These are phyloP conservation scores for Fusarium sp. DNA, from an alignment of 2,329 filamentous ascomycete species.

Conservation along the genomic window DNA sequence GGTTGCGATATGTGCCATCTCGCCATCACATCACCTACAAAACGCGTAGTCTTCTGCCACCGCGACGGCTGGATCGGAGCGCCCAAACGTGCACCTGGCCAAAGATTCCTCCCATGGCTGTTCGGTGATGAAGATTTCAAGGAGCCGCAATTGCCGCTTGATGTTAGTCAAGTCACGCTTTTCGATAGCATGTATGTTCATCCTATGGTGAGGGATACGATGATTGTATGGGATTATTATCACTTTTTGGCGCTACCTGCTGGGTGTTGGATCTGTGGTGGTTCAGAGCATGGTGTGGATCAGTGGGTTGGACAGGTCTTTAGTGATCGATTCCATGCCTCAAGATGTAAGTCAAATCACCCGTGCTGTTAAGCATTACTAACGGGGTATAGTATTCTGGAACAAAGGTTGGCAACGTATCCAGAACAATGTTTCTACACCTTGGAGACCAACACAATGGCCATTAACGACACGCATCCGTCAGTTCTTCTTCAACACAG, in stretches of 20 bases:
- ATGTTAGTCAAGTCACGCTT: constrained; percentile 19
- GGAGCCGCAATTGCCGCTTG: neutral
- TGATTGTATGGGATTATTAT: constrained; percentile 30
- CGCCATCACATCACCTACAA: constrained; percentile 2
- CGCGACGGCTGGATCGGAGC: constrained; percentile 10
- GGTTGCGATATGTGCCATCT: constrained; percentile 5
- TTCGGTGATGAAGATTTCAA: neutral
- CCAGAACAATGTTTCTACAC: neutral
- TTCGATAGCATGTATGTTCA: constrained; percentile 32
- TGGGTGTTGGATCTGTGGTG: neutral
- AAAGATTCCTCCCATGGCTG: neutral
- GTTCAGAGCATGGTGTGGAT: constrained; percentile 15
- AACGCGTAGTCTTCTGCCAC: neutral
- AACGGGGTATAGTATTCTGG: neutral
- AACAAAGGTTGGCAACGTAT: constrained; percentile 1
- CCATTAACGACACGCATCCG: neutral
- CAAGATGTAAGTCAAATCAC: neutral
- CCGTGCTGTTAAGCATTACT: fast-evolving
- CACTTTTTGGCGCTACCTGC: constrained; percentile 1
- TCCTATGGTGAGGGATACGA: constrained; percentile 18
- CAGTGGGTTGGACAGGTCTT: constrained; percentile 32
- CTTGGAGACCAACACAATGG: neutral
- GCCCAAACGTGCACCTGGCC: neutral
- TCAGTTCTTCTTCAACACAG: neutral
- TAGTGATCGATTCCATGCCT: neutral